Conservation (phyloP, 2,329 filamentous ascomycete genomes). For the Arachnopeziza araneosa region DNA sequence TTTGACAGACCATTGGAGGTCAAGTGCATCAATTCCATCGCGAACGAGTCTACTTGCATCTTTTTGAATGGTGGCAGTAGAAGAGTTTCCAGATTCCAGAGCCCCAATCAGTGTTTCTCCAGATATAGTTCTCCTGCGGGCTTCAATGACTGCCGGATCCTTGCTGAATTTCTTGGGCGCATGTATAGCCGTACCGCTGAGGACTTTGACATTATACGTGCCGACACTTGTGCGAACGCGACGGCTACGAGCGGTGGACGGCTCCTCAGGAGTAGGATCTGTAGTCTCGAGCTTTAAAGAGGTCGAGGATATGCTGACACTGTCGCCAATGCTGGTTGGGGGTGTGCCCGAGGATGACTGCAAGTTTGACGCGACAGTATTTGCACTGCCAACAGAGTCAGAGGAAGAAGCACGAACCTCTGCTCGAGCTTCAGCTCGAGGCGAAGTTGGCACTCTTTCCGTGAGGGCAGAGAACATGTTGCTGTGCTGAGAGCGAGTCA, state of each 20-base stretch:
- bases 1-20: constrained; percentile 39
- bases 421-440: background rate
- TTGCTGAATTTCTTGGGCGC: constrained; percentile 38
- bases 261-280: constrained; percentile 4
- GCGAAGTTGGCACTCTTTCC: background rate
- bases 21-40: constrained; percentile 42
- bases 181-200: constrained; percentile 57
- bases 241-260: constrained; percentile 41
- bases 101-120: constrained; percentile 32
- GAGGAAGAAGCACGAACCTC: constrained; percentile 6
- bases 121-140: constrained; percentile 41
- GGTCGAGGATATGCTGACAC: constrained; percentile 49
- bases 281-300: constrained; percentile 28
- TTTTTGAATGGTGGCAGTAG: constrained; percentile 22
- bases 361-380: constrained; percentile 25
- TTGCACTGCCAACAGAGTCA: constrained; percentile 24
- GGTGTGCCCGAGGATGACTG: constrained; percentile 43
- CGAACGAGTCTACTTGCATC: constrained; percentile 27
- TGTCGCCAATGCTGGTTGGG: constrained; percentile 60
- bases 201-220: constrained; percentile 61
- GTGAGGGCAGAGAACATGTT: background rate
- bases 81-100: constrained; percentile 27
- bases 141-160: constrained; percentile 28
- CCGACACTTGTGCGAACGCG: constrained; percentile 50
- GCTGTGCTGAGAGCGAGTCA: background rate